These are phyloP conservation scores for Cladorrhinum sp. DNA, from an alignment of 2,329 filamentous ascomycete species.

Conservation along the genomic window DNA sequence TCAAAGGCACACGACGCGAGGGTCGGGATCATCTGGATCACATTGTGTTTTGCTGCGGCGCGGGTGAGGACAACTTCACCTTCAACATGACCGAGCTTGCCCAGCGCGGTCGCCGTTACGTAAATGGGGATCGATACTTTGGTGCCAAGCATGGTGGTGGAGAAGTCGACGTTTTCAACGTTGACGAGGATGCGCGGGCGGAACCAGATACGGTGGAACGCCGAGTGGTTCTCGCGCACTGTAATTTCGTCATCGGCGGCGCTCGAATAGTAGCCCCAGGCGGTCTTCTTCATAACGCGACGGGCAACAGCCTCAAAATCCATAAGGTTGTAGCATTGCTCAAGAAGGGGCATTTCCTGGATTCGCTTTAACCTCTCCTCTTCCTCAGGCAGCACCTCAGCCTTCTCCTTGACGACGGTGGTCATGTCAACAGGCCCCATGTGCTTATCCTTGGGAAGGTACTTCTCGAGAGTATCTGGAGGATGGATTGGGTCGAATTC, in stretches of 20 bases:
- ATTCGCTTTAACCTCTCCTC: slow-evolving; percentile 69
- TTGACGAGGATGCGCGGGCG: slow-evolving; percentile 84
- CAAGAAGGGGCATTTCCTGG: slow-evolving; percentile 70
- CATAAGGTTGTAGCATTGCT: slow-evolving; percentile 88
- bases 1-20: slow-evolving; percentile 96
- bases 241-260: slow-evolving; percentile 91
- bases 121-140: slow-evolving; percentile 88
- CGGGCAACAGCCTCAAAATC: slow-evolving; percentile 95
- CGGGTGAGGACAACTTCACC: slow-evolving; percentile 89
- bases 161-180: slow-evolving; percentile 81
- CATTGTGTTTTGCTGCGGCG: slow-evolving; percentile 78
- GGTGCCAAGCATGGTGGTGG: slow-evolving; percentile 89
- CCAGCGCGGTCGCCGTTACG: slow-evolving; percentile 91
- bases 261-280: slow-evolving; percentile 97
- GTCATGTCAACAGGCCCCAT: slow-evolving; percentile 85
- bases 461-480: slow-evolving; percentile 82
- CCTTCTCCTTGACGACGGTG: slow-evolving; percentile 67
- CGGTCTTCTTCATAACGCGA: slow-evolving; percentile 88
- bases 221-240: slow-evolving; percentile 89
- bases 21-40: slow-evolving; percentile 98
- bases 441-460: slow-evolving; percentile 80
- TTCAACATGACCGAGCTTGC: slow-evolving; percentile 90
- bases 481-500: slow-evolving; percentile 88
- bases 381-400: slow-evolving; percentile 59
- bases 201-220: slow-evolving; percentile 98